These are phyloP conservation scores for Neovahlkampfia damariscottae DNA, from an alignment of 78 protist species.

Conservation along the genomic window DNA sequence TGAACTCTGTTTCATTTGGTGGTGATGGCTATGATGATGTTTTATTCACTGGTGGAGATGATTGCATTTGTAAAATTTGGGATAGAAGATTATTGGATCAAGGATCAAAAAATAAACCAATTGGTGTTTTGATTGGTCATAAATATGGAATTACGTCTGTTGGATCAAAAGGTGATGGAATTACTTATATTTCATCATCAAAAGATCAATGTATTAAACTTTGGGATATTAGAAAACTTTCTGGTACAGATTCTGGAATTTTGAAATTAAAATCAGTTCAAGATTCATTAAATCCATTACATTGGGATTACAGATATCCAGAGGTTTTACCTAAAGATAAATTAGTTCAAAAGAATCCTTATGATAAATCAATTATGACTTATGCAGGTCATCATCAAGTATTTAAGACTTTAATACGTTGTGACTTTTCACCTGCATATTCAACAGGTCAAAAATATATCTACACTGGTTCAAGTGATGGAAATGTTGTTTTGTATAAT, in stretches of 20 bases:
- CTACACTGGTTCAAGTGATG: slow-evolving; percentile 46
- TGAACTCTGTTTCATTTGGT: slow-evolving; percentile 38
- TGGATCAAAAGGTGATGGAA: slow-evolving; percentile 43
- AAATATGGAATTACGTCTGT: slow-evolving; percentile 45
- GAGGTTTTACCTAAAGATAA: background rate
- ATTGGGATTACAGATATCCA: slow-evolving; percentile 27
- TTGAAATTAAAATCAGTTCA: slow-evolving; percentile 28
- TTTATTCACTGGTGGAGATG: slow-evolving; percentile 47
- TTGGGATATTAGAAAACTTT: slow-evolving; percentile 53
- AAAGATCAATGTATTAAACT: slow-evolving; percentile 61
- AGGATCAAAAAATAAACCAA: slow-evolving; percentile 18
- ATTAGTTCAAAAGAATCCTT: background rate
- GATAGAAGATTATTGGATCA: slow-evolving; percentile 35
- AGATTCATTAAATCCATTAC: background rate
- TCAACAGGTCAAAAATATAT: slow-evolving; percentile 66
- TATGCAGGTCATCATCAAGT: slow-evolving; percentile 39
- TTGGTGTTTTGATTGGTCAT: slow-evolving; percentile 52
- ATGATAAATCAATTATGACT: slow-evolving; percentile 37
- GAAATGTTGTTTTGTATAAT: slow-evolving; percentile 25
- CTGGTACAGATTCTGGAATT: background rate
- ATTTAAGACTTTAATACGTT: slow-evolving; percentile 45
- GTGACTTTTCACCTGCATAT: slow-evolving; percentile 48
- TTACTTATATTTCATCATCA: slow-evolving; percentile 37
- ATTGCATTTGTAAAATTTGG: slow-evolving; percentile 40
- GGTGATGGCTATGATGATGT: slow-evolving; percentile 20